Conservation (phyloP, 192 early-diverging fungal species). For the Rhizophlyctis rosea region DNA sequence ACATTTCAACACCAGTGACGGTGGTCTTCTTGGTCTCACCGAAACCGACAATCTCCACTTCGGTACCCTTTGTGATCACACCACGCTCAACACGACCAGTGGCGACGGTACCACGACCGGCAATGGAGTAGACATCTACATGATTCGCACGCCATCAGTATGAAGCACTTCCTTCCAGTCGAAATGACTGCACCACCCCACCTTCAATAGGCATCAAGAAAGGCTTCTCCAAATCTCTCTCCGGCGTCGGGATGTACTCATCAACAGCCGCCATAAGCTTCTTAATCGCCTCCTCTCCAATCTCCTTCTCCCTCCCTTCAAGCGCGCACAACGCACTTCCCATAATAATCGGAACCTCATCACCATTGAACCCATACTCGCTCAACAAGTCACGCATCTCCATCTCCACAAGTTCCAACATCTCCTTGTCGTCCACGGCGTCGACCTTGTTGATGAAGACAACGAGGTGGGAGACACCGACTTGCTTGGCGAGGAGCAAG, state of each 20-base stretch:
- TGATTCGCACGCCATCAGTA: neutral
- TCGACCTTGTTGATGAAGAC: conserved; percentile 99
- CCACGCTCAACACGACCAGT: conserved; percentile 96
- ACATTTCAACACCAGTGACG: conserved; percentile 98
- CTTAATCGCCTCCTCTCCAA: conserved; percentile 83
- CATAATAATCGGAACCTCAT: conserved; percentile 84
- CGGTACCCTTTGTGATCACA: conserved; percentile 84
- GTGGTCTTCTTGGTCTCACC: conserved; percentile 87
- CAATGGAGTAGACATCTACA: conserved; percentile 93
- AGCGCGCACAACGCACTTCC: conserved; percentile 95
- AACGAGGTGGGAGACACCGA: conserved; percentile 88
- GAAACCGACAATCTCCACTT: conserved; percentile 96
- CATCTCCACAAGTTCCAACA: conserved; percentile 97
- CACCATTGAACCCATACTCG: conserved; percentile 92
- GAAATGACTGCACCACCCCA: conserved; percentile 17
- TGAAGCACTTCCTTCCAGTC: neutral
- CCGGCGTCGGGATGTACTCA: conserved; percentile 83
- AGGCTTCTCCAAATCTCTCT: conserved; percentile 94
- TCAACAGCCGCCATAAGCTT: conserved; percentile 96
- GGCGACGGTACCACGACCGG: conserved; percentile 94
- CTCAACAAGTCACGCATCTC: conserved; percentile 93
- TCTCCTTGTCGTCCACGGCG: conserved; percentile 92
- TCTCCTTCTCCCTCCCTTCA: conserved; percentile 84
- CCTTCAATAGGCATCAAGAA: conserved; percentile 98
- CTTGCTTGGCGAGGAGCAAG: conserved; percentile 91